Evolutionary conservation across 139 green algal species (phyloP).

Genomic region (Chlamydomonas sphaeroides): DNA sequence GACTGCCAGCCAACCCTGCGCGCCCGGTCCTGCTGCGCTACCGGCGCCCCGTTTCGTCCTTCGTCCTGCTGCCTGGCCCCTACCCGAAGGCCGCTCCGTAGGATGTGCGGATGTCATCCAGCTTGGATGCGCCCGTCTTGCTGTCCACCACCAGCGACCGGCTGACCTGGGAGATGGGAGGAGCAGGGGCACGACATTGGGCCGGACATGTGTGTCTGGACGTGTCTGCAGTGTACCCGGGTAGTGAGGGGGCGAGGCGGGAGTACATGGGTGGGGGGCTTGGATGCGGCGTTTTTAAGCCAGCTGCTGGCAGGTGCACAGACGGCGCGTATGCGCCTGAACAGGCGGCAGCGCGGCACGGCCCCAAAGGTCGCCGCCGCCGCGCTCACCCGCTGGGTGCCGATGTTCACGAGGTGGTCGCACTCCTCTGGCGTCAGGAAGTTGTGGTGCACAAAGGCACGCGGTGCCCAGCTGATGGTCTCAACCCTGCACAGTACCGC

Average conservation of each 20-base stretch:
- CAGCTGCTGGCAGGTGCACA: not conserved
- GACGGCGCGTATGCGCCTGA: no score
- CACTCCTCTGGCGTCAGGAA: conserved; percentile 41
- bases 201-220: no score
- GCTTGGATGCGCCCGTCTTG: conserved; percentile 54
- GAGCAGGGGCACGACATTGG: no score
- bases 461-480: conserved; percentile 34
- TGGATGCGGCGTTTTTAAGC: no score
- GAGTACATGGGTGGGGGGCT: no score
- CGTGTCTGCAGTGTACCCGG: not conserved
- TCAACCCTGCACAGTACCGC: conserved; percentile 24
- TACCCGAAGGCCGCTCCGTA: conserved; percentile 67
- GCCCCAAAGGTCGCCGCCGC: no score
- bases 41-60: no score
- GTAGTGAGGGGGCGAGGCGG: no score
- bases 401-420: conserved; percentile 36
- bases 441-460: conserved; percentile 47
- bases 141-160: conserved; percentile 68
- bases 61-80: no score
- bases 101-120: conserved; percentile 71
- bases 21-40: no score
- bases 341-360: no score
- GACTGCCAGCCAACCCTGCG: no score
- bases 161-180: conserved; percentile 38
- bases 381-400: conserved; percentile 10